These are phyloP conservation scores for Lobosporangium transversale DNA, from an alignment of 192 early-diverging fungal genomes.

Conservation along the genomic window DNA sequence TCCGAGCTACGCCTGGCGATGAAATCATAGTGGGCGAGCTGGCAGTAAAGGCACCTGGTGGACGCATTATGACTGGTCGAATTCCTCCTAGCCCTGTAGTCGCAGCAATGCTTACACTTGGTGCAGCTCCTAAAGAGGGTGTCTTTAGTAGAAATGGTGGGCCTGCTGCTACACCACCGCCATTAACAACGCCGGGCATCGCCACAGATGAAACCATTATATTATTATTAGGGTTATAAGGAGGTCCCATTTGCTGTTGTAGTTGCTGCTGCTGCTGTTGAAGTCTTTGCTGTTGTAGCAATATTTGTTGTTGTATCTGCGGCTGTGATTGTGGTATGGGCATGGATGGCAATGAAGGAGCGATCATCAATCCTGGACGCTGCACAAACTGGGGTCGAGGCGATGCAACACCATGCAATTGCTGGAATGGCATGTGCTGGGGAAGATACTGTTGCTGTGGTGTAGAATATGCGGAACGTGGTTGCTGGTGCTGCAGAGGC, in stretches of 20 bases:
- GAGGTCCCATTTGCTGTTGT: conserved; percentile 9
- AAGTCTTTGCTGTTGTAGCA: conserved; percentile 11
- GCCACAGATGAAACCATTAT: neutral
- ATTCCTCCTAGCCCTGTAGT: neutral
- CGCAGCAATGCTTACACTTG: conserved; percentile 15
- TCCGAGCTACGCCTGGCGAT: conserved; percentile 30
- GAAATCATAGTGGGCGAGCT: conserved; percentile 36
- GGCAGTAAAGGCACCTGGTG: conserved; percentile 20
- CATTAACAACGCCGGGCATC: neutral
- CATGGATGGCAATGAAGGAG: conserved; percentile 25
- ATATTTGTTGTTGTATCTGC: neutral
- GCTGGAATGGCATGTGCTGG: conserved; percentile 7
- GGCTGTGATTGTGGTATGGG: conserved; percentile 19
- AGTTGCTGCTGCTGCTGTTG: conserved; percentile 13
- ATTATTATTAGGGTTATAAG: conserved; percentile 30
- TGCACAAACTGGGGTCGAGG: conserved; percentile 41
- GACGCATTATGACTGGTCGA: conserved; percentile 29
- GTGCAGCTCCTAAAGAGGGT: conserved; percentile 38
- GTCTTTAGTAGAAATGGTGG: conserved; percentile 25
- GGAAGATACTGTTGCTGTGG: neutral
- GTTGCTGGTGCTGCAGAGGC: conserved; percentile 33
- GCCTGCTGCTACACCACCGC: neutral
- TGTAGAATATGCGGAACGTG: neutral
- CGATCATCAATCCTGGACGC: conserved; percentile 19
- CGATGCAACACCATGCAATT: conserved; percentile 1